Evolutionary conservation across 2,329 filamentous ascomycete genomes (phyloP).

Genomic region (Claviceps monticola): DNA sequence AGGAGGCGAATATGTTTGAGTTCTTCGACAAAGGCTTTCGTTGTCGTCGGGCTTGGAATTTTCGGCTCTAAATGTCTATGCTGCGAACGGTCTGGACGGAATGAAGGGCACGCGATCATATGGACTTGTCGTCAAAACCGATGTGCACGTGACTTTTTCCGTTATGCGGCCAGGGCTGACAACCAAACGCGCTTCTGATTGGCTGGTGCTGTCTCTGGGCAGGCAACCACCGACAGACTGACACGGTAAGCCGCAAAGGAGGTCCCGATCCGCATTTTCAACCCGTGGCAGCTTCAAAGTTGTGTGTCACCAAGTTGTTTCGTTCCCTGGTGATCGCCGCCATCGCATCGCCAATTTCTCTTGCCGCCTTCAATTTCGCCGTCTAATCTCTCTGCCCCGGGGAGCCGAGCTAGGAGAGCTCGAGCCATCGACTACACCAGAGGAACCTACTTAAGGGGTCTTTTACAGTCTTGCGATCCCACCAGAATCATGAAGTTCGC

Average conservation of each 20-base stretch:
- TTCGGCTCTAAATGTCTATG: not conserved
- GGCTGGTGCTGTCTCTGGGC: not conserved
- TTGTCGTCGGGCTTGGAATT: not conserved
- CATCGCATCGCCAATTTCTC: not conserved
- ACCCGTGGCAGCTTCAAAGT: slow-evolving; percentile 39
- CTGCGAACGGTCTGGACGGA: not conserved
- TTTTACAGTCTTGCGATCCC: not conserved
- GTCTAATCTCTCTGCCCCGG: too few relatives aligned
- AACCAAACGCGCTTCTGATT: not conserved
- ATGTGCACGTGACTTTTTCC: slow-evolving; percentile 12
- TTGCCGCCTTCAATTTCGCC: not conserved
- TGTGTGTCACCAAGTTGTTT: not conserved
- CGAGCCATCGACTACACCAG: not conserved
- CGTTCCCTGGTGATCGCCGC: not conserved
- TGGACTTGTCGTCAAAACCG: too few relatives aligned
- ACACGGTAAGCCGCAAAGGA: not conserved
- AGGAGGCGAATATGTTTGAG: too few relatives aligned
- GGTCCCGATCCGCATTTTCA: slow-evolving; percentile 10
- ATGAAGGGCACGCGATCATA: too few relatives aligned
- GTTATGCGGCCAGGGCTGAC: not conserved
- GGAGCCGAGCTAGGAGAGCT: not conserved
- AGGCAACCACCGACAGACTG: not conserved
- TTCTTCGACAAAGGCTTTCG: not conserved
- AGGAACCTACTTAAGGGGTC: not conserved
- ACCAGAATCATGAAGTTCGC: slow-evolving; percentile 38